Percentiles rank a stretch among this genome's conserved stretches.
Evolutionary conservation across 164 flowering plant genomes (phyloP).

Genomic region (Cinnamomum micranthum): DNA sequence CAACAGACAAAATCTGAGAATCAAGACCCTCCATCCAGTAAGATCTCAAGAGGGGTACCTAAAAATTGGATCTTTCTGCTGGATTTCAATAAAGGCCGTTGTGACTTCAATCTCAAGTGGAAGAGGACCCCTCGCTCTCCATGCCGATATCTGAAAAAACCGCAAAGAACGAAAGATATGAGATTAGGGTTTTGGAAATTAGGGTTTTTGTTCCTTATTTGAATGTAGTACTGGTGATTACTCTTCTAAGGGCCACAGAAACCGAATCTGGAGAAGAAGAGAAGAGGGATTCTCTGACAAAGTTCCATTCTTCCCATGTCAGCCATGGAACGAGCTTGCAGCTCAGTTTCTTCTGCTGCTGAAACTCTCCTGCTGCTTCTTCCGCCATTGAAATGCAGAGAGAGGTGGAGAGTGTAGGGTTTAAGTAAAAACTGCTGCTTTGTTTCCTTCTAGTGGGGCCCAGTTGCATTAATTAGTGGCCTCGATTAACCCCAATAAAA

Average conservation of each 20-base stretch:
- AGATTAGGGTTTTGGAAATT: neutral
- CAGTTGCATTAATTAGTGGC: no score
- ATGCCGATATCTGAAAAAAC: constrained; percentile 49
- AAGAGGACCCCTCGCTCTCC: constrained; percentile 80
- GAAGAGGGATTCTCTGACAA: constrained; percentile 62
- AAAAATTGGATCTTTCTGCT: constrained; percentile 69
- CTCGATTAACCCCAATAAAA: no score
- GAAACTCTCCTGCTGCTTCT: neutral
- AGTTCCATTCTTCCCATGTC: constrained; percentile 84
- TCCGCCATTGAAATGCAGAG: neutral
- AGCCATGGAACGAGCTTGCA: constrained; percentile 80
- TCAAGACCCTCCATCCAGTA: no score
- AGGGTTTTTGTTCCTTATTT: no score
- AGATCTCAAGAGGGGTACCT: constrained; percentile 26
- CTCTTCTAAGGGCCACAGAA: constrained; percentile 50
- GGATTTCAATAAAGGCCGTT: constrained; percentile 62
- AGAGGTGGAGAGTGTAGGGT: no score
- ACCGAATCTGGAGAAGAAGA: constrained; percentile 55
- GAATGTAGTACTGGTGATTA: constrained; percentile 16
- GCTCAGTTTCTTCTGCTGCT: constrained; percentile 8
- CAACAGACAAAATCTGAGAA: no score
- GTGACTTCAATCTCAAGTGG: constrained; percentile 69
- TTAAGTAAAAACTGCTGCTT: no score
- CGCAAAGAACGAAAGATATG: neutral
- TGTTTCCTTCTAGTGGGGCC: no score